These are phyloP conservation scores for Bifiguratus adelaidae DNA, from an alignment of 192 early-diverging fungal genomes.

Conservation along the genomic window DNA sequence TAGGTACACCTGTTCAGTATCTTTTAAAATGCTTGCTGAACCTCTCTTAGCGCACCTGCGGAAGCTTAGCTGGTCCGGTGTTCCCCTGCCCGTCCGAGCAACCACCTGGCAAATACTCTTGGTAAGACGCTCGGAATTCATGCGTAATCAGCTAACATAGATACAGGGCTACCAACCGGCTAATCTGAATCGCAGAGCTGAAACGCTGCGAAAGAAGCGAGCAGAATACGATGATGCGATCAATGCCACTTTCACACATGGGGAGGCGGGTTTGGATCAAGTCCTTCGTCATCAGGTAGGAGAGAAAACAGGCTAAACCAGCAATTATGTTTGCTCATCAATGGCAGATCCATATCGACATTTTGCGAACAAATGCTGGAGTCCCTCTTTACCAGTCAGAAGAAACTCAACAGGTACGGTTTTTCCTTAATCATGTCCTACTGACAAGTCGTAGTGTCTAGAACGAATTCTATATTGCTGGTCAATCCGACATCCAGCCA, in stretches of 20 bases:
- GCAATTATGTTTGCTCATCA: not conserved
- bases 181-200: conserved; percentile 73
- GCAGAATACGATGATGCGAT: conserved; percentile 89
- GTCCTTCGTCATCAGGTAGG: conserved; percentile 81
- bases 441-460: conserved; percentile 43
- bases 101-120: too few relatives aligned
- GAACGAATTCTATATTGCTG: conserved; percentile 93
- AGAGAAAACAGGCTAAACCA: not conserved
- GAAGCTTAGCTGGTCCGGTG: not conserved
- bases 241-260: conserved; percentile 69
- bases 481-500: conserved; percentile 97
- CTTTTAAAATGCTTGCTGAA: not conserved
- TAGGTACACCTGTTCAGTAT: conserved; percentile 20
- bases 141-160: not conserved
- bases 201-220: conserved; percentile 79
- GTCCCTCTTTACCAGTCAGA: conserved; percentile 74
- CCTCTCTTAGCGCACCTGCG: not conserved
- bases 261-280: conserved; percentile 71
- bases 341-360: conserved; percentile 84
- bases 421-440: not conserved
- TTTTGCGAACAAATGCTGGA: conserved; percentile 82
- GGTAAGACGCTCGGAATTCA: too few relatives aligned
- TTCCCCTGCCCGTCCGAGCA: not conserved
- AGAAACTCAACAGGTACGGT: conserved; percentile 64
- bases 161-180: conserved; percentile 77